phyloP scores from a whole-genome alignment of 805 yeast species.

The Kluyveromyces dobzhanskii region DNA sequence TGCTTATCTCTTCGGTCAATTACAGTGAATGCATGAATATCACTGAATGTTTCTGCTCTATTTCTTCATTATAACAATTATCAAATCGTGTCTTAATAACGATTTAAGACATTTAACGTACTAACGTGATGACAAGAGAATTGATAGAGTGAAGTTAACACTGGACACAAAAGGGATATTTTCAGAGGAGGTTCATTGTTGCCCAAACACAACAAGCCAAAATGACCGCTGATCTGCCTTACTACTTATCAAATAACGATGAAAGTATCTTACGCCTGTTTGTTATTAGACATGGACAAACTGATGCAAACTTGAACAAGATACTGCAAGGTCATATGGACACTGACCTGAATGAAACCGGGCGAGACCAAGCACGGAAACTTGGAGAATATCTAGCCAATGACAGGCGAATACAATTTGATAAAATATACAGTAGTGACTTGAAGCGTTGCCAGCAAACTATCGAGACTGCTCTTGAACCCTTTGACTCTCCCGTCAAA shows the following conservation, averaged over 20 bases:
- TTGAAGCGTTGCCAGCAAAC: constrained; percentile 55
- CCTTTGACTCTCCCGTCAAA: constrained; percentile 9
- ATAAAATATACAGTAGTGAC: constrained; percentile 34
- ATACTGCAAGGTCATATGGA: constrained; percentile 75
- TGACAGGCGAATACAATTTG: constrained; percentile 27
- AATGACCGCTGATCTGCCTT: constrained; percentile 16
- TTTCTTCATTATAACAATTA: too few species aligned
- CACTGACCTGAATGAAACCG: constrained; percentile 53
- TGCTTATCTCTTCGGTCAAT: too few species aligned
- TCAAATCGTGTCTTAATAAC: too few species aligned
- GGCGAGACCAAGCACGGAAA: constrained; percentile 48
- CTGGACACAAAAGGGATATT: too few species aligned
- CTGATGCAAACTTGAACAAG: constrained; percentile 59
- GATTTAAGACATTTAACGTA: too few species aligned
- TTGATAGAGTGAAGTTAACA: too few species aligned
- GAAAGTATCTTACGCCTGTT: constrained; percentile 40
- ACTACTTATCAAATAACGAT: constrained; percentile 28
- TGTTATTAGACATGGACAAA: constrained; percentile 78
- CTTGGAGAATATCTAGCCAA: constrained; percentile 37
- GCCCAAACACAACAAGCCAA: too few species aligned
- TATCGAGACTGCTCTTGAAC: constrained; percentile 32
- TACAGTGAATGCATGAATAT: too few species aligned
- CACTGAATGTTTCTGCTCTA: too few species aligned
- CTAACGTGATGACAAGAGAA: too few species aligned
- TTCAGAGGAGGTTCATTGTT: too few species aligned